Evolutionary conservation across 1,139 yeast species (phyloP), one percentile per base, ranked within the genome.

Genomic region (Suhomyces guaymorum): DNA sequence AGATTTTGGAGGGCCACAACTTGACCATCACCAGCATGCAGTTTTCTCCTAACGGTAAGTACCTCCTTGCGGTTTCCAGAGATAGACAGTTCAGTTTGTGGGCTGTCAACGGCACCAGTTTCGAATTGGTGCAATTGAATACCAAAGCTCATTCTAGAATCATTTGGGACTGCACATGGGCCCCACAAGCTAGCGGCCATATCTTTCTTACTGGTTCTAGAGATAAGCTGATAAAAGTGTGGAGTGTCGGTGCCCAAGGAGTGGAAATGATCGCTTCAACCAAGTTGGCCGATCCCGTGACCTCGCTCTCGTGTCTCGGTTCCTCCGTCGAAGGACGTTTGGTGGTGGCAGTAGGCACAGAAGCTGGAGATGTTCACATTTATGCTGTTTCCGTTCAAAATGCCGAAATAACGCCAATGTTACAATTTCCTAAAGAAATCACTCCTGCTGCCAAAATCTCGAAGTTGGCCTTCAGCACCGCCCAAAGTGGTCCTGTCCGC

Each of bases 91-190:
- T 84, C 64, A 80, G 90, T 21, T 52, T 92, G 26, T 92, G 96
- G 96, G 59, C 61, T 44, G 70, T 82, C 38, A 57, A 63, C 24
- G 70, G 58, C n/a, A 54, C 59, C 8, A 68, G 66, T 2, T 70
- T 84, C 43, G 62, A 61, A 20, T 56, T 70, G 32, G 60, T 72
- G 6, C 75, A 75, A 30, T 50, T 68, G 38, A 67, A 70, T 41
- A 68, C 72, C 27, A 88, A 85, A 54, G 96, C 97, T 1, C 98
- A 94, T 53, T 62, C 83, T 7, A 78, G 97, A 60, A 92, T 94
- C 49, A 79, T 94, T 32, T 94, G 98, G 98, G 98, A 92, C 61
- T 82, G 95, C 54, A 75, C 85, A 21, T 92, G 97, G 97, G 65
- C 78, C 2, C 84, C 86, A 3, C 62, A 51, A 8, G 41, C 48